Evolutionary conservation across 768 basidiomycete species (phyloP).

Genomic region (Infundibulicybe gibba): DNA sequence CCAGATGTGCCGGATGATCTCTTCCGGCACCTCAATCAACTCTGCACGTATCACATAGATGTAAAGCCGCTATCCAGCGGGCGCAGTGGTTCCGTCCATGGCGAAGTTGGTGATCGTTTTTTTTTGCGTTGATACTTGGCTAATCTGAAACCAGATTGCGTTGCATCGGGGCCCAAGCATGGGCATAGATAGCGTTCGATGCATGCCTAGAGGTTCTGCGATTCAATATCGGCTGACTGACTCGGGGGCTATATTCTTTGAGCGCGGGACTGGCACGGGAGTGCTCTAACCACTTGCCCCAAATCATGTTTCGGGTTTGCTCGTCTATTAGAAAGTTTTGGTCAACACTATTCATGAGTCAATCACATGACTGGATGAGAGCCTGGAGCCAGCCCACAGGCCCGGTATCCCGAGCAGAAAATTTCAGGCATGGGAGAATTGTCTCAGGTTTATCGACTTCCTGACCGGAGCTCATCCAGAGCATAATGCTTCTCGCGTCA

Average conservation of each 20-base stretch:
- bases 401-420: too few species aligned
- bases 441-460: too few species aligned
- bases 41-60: constrained; percentile 69
- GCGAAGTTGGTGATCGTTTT: constrained; percentile 51
- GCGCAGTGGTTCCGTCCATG: constrained; percentile 73
- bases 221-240: constrained; percentile 75
- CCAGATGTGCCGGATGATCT: constrained; percentile 57
- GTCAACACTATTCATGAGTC: too few species aligned
- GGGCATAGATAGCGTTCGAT: constrained; percentile 24
- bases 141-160: constrained; percentile 42
- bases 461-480: too few species aligned
- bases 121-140: neutral
- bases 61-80: constrained; percentile 71
- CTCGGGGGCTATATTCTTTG: constrained; percentile 63
- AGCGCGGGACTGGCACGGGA: constrained; percentile 64
- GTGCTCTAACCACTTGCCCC: too few species aligned
- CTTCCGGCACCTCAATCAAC: constrained; percentile 55
- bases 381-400: too few species aligned
- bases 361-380: too few species aligned
- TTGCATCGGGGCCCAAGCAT: constrained; percentile 54
- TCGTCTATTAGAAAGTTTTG: too few species aligned
- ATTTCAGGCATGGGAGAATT: too few species aligned
- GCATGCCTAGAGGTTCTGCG: constrained; percentile 51
- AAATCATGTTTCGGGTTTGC: too few species aligned
- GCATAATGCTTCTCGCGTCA: too few species aligned